These are phyloP conservation scores for Apiotrichum brassicae DNA, from an alignment of 1,284 basidiomycete genomes.

Conservation along the genomic window DNA sequence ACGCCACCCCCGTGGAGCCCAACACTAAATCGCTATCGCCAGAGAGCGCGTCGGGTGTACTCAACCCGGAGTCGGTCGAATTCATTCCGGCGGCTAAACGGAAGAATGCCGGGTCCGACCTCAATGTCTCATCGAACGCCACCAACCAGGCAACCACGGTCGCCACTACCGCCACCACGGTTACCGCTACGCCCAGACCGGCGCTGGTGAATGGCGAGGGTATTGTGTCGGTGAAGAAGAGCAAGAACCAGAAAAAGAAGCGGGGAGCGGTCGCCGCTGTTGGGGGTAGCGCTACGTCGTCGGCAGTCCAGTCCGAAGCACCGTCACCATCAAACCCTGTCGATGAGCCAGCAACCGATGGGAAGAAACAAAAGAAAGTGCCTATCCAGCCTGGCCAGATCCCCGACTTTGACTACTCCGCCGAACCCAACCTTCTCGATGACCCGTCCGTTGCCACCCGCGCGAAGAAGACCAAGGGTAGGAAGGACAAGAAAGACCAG, in stretches of 20 bases:
- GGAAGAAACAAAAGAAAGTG: slow-evolving; percentile 26
- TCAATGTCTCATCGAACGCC: neutral
- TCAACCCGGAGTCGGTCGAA: slow-evolving; percentile 57
- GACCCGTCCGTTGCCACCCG: slow-evolving; percentile 24
- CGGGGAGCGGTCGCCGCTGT: neutral
- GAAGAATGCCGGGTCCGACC: slow-evolving; percentile 32
- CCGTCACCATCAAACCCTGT: slow-evolving; percentile 6
- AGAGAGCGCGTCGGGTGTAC: neutral
- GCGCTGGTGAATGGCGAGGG: slow-evolving; percentile 17
- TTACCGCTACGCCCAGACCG: neutral
- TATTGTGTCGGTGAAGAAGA: slow-evolving; percentile 35
- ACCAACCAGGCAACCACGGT: neutral
- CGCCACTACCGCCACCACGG: neutral
- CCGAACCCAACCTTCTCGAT: slow-evolving; percentile 71
- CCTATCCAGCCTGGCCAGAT: slow-evolving; percentile 35
- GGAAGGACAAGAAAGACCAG: slow-evolving; percentile 10
- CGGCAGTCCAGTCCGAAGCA: neutral
- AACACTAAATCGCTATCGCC: neutral
- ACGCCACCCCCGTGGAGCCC: slow-evolving; percentile 4
- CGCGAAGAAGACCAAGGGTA: slow-evolving; percentile 33
- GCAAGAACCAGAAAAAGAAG: slow-evolving; percentile 20
- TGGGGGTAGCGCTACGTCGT: neutral
- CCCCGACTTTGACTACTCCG: slow-evolving; percentile 66
- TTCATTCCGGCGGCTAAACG: slow-evolving; percentile 54
- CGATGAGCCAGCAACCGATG: no score